phyloP scores from a whole-genome alignment of 495 filamentous ascomycete genomes.

The Filosporella fistucella region DNA sequence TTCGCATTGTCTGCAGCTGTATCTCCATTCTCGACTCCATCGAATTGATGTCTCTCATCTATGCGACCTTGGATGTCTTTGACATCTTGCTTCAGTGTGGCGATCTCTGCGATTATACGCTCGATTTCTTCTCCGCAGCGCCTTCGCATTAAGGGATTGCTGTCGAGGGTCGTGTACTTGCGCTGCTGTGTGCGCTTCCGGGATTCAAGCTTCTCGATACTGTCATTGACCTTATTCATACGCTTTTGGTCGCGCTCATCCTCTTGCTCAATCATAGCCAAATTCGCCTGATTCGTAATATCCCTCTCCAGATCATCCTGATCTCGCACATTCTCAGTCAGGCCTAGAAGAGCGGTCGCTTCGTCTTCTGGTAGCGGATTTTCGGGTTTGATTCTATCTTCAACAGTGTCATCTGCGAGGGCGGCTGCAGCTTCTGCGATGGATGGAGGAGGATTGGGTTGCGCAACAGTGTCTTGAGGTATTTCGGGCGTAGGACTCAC shows the following conservation, averaged over 20 bases:
- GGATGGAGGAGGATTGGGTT: too few species aligned
- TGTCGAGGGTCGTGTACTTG: constrained; percentile 34
- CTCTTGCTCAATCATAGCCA: constrained; percentile 72
- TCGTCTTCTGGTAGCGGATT: constrained; percentile 14
- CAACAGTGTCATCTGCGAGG: constrained; percentile 15
- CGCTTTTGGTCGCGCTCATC: constrained; percentile 85
- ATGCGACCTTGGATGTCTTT: constrained; percentile 76
- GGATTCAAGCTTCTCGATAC: constrained; percentile 47
- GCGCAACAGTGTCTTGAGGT: too few species aligned
- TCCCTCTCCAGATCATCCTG: constrained; percentile 84
- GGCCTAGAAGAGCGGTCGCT: constrained; percentile 53
- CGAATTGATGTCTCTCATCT: constrained; percentile 56
- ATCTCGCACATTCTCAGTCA: constrained; percentile 71
- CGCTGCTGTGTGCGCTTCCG: constrained; percentile 38
- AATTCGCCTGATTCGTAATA: constrained; percentile 68
- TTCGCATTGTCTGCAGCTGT: constrained; percentile 36
- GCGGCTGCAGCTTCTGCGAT: constrained; percentile 18
- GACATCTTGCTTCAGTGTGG: constrained; percentile 61
- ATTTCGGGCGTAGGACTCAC: background rate
- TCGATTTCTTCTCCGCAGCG: constrained; percentile 58
- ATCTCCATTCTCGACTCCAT: constrained; percentile 31
- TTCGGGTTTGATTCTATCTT: constrained; percentile 1
- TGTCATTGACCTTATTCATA: constrained; percentile 66
- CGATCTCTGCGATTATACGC: constrained; percentile 56
- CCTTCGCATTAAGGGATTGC: constrained; percentile 34